Percentiles rank a stretch among this genome's conserved stretches.
These are phyloP conservation scores for Centaurea solstitialis DNA, from an alignment of 129 eudicot genomes.

Conservation along the genomic window DNA sequence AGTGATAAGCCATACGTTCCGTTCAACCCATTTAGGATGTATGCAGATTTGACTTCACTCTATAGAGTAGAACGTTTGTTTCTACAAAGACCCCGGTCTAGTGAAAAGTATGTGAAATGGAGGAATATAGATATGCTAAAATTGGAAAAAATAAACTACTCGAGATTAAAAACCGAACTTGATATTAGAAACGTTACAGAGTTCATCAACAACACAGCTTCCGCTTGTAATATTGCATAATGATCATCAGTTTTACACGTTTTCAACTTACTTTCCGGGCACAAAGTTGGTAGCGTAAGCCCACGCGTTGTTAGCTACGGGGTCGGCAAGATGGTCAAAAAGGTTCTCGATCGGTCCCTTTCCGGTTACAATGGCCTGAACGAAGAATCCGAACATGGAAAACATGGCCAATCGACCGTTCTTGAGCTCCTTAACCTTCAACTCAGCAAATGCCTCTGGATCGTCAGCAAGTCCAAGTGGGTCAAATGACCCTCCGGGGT, in stretches of 20 bases:
- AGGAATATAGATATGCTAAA: neutral
- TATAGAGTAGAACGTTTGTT: neutral
- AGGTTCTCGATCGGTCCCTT: constrained; percentile 81
- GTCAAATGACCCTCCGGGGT: constrained; percentile 77
- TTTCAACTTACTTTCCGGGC: constrained; percentile 55
- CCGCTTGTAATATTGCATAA: constrained; percentile 20
- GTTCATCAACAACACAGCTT: constrained; percentile 4
- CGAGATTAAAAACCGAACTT: neutral
- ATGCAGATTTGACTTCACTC: neutral
- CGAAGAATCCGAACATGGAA: constrained; percentile 79
- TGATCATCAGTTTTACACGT: constrained; percentile 4
- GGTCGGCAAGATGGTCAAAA: constrained; percentile 56
- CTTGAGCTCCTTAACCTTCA: constrained; percentile 82
- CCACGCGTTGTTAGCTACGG: constrained; percentile 70
- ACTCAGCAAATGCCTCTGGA: constrained; percentile 74
- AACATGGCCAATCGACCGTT: constrained; percentile 73
- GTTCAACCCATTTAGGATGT: neutral
- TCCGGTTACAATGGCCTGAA: constrained; percentile 76
- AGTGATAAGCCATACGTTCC: neutral
- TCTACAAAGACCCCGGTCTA: neutral
- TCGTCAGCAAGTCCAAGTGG: constrained; percentile 71
- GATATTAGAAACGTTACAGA: neutral
- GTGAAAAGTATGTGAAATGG: neutral
- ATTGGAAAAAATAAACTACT: neutral
- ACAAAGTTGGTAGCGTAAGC: constrained; percentile 79